These are phyloP conservation scores for Alloteropsis semialata DNA, from an alignment of 176 grass and related monocot genomes.

Conservation along the genomic window DNA sequence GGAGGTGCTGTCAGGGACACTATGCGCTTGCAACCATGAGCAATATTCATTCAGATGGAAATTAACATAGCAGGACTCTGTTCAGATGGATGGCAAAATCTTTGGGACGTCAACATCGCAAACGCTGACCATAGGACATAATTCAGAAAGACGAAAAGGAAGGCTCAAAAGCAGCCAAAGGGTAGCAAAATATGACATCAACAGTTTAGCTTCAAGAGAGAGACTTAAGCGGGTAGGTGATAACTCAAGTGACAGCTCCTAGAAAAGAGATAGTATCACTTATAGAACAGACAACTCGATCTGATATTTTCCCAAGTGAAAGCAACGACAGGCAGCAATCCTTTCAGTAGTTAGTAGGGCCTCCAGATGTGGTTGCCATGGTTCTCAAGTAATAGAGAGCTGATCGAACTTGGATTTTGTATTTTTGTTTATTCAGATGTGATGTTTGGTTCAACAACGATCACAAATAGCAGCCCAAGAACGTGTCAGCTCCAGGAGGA, in stretches of 20 bases:
- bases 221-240: constrained; percentile 27
- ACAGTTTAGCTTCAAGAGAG: constrained; percentile 21
- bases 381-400: constrained; percentile 12
- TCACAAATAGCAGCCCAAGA: background rate
- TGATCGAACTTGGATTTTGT: background rate
- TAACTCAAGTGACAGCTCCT: constrained; percentile 35
- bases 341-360: background rate
- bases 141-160: constrained; percentile 16
- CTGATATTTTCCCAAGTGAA: constrained; percentile 7
- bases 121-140: constrained; percentile 11
- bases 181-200: constrained; percentile 38
- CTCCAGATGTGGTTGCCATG: constrained; percentile 4
- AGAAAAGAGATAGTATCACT: constrained; percentile 16
- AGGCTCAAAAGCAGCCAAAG: constrained; percentile 30
- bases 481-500: background rate
- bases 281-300: constrained; percentile 7
- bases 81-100: background rate
- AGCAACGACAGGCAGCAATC: constrained; percentile 9
- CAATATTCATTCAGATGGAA: constrained; percentile 27
- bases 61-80: background rate
- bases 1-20: background rate
- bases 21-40: background rate
- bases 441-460: background rate
- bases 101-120: constrained; percentile 7
- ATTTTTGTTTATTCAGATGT: constrained; percentile 24